Evolutionary conservation across 495 filamentous ascomycete genomes (phyloP), one percentile per base, ranked within the genome.

Genomic region (Glonium stellatum): DNA sequence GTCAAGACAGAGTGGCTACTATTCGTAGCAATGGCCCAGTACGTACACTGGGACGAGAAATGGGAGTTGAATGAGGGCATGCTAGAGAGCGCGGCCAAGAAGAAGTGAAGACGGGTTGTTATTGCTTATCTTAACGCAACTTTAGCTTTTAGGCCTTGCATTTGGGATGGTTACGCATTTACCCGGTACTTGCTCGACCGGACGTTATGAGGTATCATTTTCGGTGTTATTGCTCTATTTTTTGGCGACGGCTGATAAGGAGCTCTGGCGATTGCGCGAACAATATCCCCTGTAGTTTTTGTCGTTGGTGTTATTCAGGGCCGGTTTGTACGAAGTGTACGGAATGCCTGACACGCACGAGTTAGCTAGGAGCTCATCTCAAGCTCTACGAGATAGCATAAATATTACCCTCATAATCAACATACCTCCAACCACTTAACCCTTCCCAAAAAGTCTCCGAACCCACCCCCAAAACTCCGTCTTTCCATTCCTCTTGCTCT

Each of bases 1-100:
- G 89, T 95, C 15, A 80, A 78, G 19, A 79, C 85, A 19, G 90
- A 97, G 66, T 99, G 95, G 95, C 69, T 97, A 64, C 73, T 97
- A 65, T 86, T 90, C 60, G 83, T 89, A 61, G 89, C 89, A 4
- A 90, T 97, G 88, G 84, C 81, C 57, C 93, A 99, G 75, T 76
- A 87, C 67, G 63, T 88, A 49, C 77, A 76, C 19, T 85, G 84
- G 71, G 76, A 83, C 42, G 78, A 84, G 31, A 77, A 76, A 56
- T 95, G 90, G 72, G 34, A 64, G 59, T 39, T 77, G 67, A 46
- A 71, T 63, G 69, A 73, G 31, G 58, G 63, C 23, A 34, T 19
- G 1, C 5, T 49, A 1, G 34, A 48, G 47, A 4, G 5, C 10
- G 57, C 12, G 39, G 13, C 39, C 13, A 18, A 44, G 39, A 44